Evolutionary conservation across 495 filamentous ascomycete genomes (phyloP).

Genomic region (Bacidia gigantensis): DNA sequence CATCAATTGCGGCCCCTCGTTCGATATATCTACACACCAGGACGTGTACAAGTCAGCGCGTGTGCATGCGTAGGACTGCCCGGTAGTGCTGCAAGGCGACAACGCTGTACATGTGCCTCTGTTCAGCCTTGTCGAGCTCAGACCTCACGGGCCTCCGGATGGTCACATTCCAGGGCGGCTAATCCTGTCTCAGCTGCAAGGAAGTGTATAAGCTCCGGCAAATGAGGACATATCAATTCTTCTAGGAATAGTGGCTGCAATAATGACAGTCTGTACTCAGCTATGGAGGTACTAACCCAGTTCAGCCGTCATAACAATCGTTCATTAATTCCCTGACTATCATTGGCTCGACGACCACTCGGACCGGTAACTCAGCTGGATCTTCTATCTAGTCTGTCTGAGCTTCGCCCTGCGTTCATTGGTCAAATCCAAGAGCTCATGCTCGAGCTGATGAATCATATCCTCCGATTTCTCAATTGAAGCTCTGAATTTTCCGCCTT

Average conservation of each 20-base stretch:
- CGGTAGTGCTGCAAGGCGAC: too few relatives aligned
- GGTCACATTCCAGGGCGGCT: conserved; percentile 12
- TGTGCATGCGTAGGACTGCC: too few relatives aligned
- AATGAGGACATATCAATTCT: conserved; percentile 9
- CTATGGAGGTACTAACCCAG: neutral
- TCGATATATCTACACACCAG: too few relatives aligned
- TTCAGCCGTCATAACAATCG: neutral
- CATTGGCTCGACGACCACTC: neutral
- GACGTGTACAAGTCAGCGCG: too few relatives aligned
- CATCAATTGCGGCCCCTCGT: neutral
- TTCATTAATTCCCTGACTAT: neutral
- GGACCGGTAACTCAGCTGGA: neutral
- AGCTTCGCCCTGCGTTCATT: conserved; percentile 25
- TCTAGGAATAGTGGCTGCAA: conserved; percentile 11
- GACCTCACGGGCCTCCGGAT: conserved; percentile 1
- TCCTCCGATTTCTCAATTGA: conserved; percentile 66
- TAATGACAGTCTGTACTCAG: neutral
- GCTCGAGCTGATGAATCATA: conserved; percentile 45
- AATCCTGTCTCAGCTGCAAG: conserved; percentile 14
- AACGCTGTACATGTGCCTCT: neutral
- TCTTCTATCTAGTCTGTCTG: neutral
- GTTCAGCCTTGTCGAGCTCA: conserved; percentile 8
- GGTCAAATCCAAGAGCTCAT: conserved; percentile 46
- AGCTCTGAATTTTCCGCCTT: conserved; percentile 51
- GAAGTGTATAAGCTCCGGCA: conserved; percentile 9